Evolutionary conservation across 352 stramenopile genomes (phyloP).

Genomic region (Aphanomyces cochlioides): DNA sequence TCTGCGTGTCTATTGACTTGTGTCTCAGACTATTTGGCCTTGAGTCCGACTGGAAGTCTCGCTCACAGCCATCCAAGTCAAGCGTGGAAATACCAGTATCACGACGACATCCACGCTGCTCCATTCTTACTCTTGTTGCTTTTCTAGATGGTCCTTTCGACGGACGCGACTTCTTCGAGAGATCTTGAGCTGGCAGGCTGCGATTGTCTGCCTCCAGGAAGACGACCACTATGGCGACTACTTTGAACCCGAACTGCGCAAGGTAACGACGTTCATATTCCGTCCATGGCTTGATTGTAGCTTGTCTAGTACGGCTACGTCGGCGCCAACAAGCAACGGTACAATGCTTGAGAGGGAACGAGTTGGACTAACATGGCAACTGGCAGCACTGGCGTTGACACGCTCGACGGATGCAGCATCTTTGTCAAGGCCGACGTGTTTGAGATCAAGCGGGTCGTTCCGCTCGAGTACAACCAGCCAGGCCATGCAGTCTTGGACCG

Average conservation of each 20-base stretch:
- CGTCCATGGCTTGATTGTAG: neutral
- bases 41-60: constrained; percentile 31
- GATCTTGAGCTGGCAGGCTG: constrained; percentile 44
- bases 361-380: no score
- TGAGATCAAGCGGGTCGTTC: constrained; percentile 42
- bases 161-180: constrained; percentile 46
- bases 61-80: constrained; percentile 31
- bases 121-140: neutral
- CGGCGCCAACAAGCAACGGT: constrained; percentile 57
- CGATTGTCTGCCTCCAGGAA: constrained; percentile 65
- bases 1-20: neutral
- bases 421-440: constrained; percentile 52
- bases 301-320: constrained; percentile 40
- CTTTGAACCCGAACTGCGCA: constrained; percentile 56
- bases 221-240: constrained; percentile 71
- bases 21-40: constrained; percentile 53
- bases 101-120: neutral
- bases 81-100: constrained; percentile 50
- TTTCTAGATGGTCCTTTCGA: constrained; percentile 48
- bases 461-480: constrained; percentile 47
- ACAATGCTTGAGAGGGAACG: neutral
- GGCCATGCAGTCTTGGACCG: constrained; percentile 48
- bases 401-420: constrained; percentile 61
- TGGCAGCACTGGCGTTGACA: constrained; percentile 51
- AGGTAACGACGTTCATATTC: constrained; percentile 26